phyloP scores from a whole-genome alignment of 2,329 filamentous ascomycete genomes.

The Apiospora marii region DNA sequence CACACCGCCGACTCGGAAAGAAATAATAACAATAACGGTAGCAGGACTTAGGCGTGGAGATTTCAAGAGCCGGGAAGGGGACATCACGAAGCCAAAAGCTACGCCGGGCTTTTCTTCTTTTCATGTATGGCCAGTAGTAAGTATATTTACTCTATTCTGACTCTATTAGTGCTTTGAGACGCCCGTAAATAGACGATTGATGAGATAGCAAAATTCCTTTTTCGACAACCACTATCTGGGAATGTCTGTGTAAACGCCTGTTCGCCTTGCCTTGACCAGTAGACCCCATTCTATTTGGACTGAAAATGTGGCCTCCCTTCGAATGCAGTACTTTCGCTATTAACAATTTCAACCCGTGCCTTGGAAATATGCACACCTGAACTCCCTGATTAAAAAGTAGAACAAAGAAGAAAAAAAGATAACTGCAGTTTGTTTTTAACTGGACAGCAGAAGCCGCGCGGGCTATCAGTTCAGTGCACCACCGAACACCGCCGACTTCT shows the following conservation, averaged over 20 bases:
- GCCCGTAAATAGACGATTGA: neutral
- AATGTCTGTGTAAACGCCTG: slow-evolving; percentile 8
- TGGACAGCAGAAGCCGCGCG: neutral
- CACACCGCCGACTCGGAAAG: neutral
- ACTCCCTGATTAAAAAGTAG: slow-evolving; percentile 1
- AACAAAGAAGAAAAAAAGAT: neutral
- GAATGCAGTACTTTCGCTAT: slow-evolving; percentile 8
- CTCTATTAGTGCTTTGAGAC: slow-evolving; percentile 2
- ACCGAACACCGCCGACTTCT: slow-evolving; percentile 74
- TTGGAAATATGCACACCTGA: neutral
- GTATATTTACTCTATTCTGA: slow-evolving; percentile 8
- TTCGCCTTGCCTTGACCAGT: slow-evolving; percentile 2
- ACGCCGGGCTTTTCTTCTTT: neutral
- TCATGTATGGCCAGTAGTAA: neutral
- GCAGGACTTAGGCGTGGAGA: neutral
- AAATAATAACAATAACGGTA: neutral
- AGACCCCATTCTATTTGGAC: slow-evolving; percentile 10
- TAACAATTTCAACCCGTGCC: neutral
- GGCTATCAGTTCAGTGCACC: slow-evolving; percentile 57
- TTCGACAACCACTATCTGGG: neutral
- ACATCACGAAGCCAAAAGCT: neutral
- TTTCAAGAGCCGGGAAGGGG: neutral
- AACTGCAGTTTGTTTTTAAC: neutral
- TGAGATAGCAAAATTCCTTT: neutral
- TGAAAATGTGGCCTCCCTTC: neutral